Evolutionary conservation across 169 alveolate genomes (phyloP).

Genomic region (Plasmodium vinckei): DNA sequence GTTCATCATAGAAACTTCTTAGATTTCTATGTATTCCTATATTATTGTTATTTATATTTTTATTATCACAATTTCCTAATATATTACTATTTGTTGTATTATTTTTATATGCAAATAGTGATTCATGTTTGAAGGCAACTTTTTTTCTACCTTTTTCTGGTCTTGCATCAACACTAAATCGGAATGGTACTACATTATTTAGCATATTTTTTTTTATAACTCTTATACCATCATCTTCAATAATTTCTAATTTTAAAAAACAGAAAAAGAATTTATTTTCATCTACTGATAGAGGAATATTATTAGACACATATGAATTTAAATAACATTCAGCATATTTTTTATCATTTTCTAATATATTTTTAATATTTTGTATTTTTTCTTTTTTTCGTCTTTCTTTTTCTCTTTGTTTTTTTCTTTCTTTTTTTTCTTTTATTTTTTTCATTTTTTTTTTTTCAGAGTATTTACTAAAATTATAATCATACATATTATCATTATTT

Average conservation of each 20-base stretch:
- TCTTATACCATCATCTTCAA: constrained; percentile 85
- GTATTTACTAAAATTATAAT: background rate
- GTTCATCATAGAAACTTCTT: too few relatives aligned
- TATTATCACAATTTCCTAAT: constrained; percentile 9
- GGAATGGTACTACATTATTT: constrained; percentile 66
- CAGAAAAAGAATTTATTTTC: constrained; percentile 69
- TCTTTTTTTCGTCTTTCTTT: constrained; percentile 19
- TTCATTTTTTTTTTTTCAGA: background rate
- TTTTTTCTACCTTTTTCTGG: constrained; percentile 87
- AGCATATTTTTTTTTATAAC: constrained; percentile 78
- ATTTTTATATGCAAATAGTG: constrained; percentile 16
- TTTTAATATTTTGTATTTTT: constrained; percentile 27
- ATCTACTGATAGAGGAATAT: constrained; percentile 64
- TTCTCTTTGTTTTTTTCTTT: constrained; percentile 6
- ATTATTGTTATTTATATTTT: constrained; percentile 1
- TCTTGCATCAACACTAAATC: constrained; percentile 85
- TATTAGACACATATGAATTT: constrained; percentile 56
- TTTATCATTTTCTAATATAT: constrained; percentile 29
- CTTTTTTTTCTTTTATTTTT: constrained; percentile 14
- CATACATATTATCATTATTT: background rate
- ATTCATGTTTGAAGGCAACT: constrained; percentile 75
- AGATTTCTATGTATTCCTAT: too few relatives aligned
- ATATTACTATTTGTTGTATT: too few relatives aligned
- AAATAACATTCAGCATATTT: constrained; percentile 35
- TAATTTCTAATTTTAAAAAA: constrained; percentile 45